Evolutionary conservation across 1,139 yeast genomes (phyloP).

Genomic region (Diutina neorugosa): DNA sequence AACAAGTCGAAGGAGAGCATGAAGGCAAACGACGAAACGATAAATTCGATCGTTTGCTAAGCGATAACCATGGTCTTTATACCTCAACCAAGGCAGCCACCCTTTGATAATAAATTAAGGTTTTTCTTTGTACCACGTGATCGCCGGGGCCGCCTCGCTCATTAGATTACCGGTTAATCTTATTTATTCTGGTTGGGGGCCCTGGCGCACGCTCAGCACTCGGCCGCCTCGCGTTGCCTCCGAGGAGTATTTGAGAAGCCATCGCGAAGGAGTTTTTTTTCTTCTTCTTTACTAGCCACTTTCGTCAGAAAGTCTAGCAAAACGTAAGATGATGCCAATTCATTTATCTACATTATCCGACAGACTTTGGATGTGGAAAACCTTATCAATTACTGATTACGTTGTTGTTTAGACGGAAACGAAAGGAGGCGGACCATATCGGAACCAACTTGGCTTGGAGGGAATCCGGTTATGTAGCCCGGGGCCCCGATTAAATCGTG

Average conservation of each 20-base stretch:
- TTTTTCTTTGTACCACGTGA: background rate
- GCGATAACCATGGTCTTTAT: background rate
- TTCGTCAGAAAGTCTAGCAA: background rate
- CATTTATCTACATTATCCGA: slow-evolving; percentile 4
- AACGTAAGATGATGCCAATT: slow-evolving; percentile 1
- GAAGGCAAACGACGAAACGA: background rate
- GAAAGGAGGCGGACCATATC: background rate
- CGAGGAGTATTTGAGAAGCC: background rate
- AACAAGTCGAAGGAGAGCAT: slow-evolving; percentile 1
- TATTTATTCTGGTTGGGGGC: background rate
- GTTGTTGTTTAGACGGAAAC: too few species aligned
- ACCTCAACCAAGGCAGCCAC: too few species aligned
- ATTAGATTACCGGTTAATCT: background rate
- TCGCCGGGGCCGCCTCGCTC: background rate
- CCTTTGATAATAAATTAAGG: background rate
- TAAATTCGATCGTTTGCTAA: background rate
- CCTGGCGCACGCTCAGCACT: too few species aligned
- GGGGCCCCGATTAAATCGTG: background rate
- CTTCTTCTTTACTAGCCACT: background rate
- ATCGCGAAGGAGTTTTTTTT: background rate
- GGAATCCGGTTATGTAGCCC: too few species aligned
- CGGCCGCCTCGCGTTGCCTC: background rate
- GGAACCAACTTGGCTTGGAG: background rate
- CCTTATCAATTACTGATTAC: background rate
- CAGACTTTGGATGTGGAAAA: background rate